Base-by-base conservation (phyloP, 441 rosid genomes). In the Flueggea neowawraea region DNA sequence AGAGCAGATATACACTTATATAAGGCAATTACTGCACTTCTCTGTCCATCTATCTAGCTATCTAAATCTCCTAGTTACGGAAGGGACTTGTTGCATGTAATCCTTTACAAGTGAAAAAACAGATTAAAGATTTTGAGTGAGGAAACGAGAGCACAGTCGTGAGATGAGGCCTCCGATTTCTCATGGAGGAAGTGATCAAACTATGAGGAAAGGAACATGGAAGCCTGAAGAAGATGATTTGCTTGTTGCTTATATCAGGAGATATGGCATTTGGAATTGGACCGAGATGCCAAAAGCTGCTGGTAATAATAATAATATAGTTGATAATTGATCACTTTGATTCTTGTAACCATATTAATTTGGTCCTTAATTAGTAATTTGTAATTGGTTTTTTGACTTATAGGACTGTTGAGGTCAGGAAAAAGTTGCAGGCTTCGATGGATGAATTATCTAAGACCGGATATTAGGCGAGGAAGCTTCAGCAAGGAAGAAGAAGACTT, bases 401-500 rank as follows among this genome's bases (percentile, higher is more conserved):
- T 43, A 78, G 86, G 81, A 45, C 59, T 81, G 61, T 63, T 22
- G 14, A 81, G 82, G 50, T 57, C 76, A 3, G 82, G 82, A 61
- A 81, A 81, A 67, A 81, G 81, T 74, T 81, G 86, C 65, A 72
- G 86, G 36, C 80, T 76, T 44, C 79, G 80, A 5, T 81, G 81
- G 83, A 56, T 78, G 74, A 81, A 81, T 62, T 81, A 81, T 60
- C 63, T 81, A 9, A 69, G 69, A 60, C 86, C 86, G 0, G 47
- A 16, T 28, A 16, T 76, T 13, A 74, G 48, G 56, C 74, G 32
- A 12, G 83, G 83, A 60, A 78, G 69, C 51, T 64, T 78, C 73
- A 74, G 55, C 55, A 45, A 15, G 49, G 79, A 76, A 69, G 86
- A 81, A 70, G 80, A 64, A 6, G 76, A 74, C 50, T 65, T 58